Conservation (phyloP, 768 basidiomycete genomes). For the Suillus luteus region DNA sequence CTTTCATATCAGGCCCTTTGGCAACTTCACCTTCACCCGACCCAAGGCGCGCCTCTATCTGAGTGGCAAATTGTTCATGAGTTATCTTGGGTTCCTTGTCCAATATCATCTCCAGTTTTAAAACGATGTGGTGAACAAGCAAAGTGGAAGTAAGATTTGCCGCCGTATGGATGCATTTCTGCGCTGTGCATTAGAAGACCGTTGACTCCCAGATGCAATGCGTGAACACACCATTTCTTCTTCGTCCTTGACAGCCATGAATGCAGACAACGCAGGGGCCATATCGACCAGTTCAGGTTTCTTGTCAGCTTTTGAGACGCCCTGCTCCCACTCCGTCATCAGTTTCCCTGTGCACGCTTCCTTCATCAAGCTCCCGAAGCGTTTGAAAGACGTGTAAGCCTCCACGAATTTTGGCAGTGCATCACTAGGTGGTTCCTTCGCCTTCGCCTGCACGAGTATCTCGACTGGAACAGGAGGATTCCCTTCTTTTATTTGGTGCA, state of each 20-base stretch:
- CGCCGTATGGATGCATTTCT: constrained; percentile 82
- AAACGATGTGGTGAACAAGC: constrained; percentile 80
- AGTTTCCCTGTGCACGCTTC: constrained; percentile 87
- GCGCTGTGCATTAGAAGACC: constrained; percentile 17
- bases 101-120: constrained; percentile 86
- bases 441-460: constrained; percentile 76
- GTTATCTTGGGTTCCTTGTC: constrained; percentile 90
- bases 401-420: constrained; percentile 69
- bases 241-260: constrained; percentile 87
- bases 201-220: neutral
- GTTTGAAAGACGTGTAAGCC: constrained; percentile 58
- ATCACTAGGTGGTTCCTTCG: constrained; percentile 76
- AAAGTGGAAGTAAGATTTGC: constrained; percentile 82
- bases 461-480: constrained; percentile 65
- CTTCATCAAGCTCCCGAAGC: constrained; percentile 78
- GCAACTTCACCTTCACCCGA: constrained; percentile 62
- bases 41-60: constrained; percentile 87
- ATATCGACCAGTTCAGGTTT: constrained; percentile 84
- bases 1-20: constrained; percentile 89
- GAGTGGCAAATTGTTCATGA: constrained; percentile 81
- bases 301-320: constrained; percentile 50
- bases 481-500: constrained; percentile 71
- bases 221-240: constrained; percentile 78
- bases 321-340: constrained; percentile 81
- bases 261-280: constrained; percentile 67